A percentile compares a stretch with the other conserved stretches of the same genome.
Evolutionary conservation across 176 grass and related monocot genomes (phyloP).

Genomic region (Aegilops longissima): DNA sequence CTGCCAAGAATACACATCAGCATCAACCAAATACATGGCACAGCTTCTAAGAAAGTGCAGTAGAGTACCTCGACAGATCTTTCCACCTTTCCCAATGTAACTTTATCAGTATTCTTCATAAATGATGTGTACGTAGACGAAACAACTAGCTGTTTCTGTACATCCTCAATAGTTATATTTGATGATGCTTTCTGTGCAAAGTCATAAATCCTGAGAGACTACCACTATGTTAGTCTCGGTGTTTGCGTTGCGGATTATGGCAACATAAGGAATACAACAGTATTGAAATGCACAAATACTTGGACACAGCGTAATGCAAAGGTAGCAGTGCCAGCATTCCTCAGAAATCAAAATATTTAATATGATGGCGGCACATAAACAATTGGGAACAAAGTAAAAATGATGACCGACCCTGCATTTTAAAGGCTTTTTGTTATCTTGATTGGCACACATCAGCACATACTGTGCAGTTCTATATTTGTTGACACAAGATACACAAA

Average conservation of each 20-base stretch:
- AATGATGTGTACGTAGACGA: conserved; percentile 43
- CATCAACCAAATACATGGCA: conserved; percentile 21
- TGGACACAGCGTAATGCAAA: not conserved
- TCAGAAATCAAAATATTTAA: not conserved
- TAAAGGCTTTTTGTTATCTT: not conserved
- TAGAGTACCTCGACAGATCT: conserved; percentile 63
- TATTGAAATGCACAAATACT: conserved; percentile 13
- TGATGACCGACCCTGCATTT: not conserved
- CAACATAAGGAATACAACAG: not conserved
- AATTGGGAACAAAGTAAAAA: not conserved
- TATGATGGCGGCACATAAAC: conserved; percentile 15
- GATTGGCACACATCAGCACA: not conserved
- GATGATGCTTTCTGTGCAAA: conserved; percentile 41
- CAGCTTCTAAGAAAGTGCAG: not conserved
- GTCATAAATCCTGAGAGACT: conserved; percentile 40
- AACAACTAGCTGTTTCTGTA: conserved; percentile 39
- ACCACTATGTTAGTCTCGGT: conserved; percentile 25
- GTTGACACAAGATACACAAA: not conserved
- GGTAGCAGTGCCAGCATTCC: not conserved
- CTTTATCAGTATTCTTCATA: conserved; percentile 35
- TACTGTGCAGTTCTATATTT: not conserved
- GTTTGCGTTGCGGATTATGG: not conserved
- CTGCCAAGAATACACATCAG: conserved; percentile 40
- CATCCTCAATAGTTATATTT: conserved; percentile 51
- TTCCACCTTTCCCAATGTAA: conserved; percentile 62